Percentiles rank a stretch among this genome's conserved stretches.
Conservation (phyloP, 495 filamentous ascomycete genomes). For the Evernia prunastri region DNA sequence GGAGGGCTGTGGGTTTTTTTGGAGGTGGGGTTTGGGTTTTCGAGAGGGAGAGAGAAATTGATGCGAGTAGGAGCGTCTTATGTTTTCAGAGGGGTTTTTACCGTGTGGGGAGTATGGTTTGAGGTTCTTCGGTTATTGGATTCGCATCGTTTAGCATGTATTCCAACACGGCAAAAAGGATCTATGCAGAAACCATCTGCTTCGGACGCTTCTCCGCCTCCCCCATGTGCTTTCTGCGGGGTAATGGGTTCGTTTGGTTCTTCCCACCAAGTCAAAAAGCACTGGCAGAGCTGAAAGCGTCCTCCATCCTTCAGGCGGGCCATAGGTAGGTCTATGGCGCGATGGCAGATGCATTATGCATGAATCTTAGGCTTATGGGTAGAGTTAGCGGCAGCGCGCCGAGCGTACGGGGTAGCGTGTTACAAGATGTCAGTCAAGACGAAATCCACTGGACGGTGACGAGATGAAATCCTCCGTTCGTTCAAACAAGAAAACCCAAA, state of each 20-base stretch:
- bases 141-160: neutral
- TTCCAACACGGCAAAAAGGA: neutral
- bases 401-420: neutral
- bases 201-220: constrained; percentile 1
- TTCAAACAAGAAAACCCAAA: neutral
- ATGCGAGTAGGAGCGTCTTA: neutral
- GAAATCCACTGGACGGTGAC: neutral
- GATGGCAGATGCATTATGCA: neutral
- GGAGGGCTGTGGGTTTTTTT: too few species aligned
- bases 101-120: neutral
- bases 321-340: neutral
- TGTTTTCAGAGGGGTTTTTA: neutral
- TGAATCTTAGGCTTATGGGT: neutral
- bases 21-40: neutral
- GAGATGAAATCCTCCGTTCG: neutral
- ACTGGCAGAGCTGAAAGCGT: neutral
- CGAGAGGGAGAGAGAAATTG: too few species aligned
- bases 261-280: neutral
- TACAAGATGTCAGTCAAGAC: neutral
- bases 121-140: neutral
- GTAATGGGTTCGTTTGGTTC: too few species aligned
- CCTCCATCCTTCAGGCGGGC: neutral
- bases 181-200: neutral
- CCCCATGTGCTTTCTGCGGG: neutral
- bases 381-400: neutral